Conservation (phyloP, 768 basidiomycete genomes). For the Mycena haematopus region DNA sequence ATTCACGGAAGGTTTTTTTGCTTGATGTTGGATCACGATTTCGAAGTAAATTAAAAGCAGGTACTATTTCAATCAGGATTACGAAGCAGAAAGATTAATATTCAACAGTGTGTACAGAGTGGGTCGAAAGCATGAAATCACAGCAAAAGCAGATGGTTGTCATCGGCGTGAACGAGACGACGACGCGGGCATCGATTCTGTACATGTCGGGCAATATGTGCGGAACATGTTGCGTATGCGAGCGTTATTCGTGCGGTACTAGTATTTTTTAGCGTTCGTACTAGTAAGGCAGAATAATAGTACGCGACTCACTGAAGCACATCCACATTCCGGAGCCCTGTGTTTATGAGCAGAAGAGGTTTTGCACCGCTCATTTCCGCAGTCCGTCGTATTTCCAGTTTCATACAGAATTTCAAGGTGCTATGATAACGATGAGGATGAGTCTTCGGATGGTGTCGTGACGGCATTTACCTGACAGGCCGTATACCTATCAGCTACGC, state of each 20-base stretch:
- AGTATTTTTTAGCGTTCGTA: not conserved
- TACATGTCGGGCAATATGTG: slow-evolving; percentile 22
- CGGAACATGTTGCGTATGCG: slow-evolving; percentile 26
- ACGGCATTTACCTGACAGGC: slow-evolving; percentile 7
- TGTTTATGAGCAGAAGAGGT: slow-evolving; percentile 23
- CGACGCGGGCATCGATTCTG: slow-evolving; percentile 17
- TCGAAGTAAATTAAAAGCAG: not conserved
- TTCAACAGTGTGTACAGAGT: not conserved
- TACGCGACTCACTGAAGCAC: slow-evolving; percentile 20
- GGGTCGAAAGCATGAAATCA: slow-evolving; percentile 12
- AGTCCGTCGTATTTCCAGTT: slow-evolving; percentile 23
- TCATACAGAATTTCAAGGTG: slow-evolving; percentile 22
- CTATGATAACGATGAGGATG: not conserved
- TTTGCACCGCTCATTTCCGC: slow-evolving; percentile 21
- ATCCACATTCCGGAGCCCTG: slow-evolving; percentile 23
- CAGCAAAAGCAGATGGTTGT: not conserved
- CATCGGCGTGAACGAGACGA: slow-evolving; percentile 15
- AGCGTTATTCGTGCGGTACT: slow-evolving; percentile 16
- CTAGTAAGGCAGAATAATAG: not conserved
- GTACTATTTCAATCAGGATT: not conserved
- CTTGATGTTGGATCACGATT: no score
- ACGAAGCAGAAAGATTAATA: not conserved
- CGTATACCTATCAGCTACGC: slow-evolving; percentile 23
- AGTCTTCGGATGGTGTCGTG: not conserved
- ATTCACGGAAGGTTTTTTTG: slow-evolving; percentile 16